Evolutionary conservation across 768 basidiomycete species (phyloP).

Genomic region (Lyophyllum semitale): DNA sequence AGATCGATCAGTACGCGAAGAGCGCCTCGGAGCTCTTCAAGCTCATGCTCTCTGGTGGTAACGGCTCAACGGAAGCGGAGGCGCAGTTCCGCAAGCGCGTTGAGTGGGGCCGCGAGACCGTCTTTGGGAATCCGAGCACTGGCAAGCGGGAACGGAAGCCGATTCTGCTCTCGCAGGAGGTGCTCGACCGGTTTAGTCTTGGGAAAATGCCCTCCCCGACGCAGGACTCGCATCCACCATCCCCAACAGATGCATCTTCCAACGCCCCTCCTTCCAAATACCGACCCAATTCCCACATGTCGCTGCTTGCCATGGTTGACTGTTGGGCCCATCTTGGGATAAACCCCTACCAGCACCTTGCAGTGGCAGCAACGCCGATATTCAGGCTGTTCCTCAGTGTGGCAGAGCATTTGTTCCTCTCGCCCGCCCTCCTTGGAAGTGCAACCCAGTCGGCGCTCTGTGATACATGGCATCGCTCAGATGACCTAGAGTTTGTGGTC

Average conservation of each 20-base stretch:
- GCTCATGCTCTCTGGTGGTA: slow-evolving; percentile 77
- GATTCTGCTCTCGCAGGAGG: slow-evolving; percentile 80
- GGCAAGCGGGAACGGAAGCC: slow-evolving; percentile 44
- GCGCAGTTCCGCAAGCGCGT: slow-evolving; percentile 67
- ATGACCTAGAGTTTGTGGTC: slow-evolving; percentile 93
- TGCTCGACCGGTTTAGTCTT: slow-evolving; percentile 89
- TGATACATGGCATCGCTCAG: slow-evolving; percentile 78
- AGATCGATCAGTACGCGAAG: slow-evolving; percentile 90
- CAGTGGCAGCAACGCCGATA: slow-evolving; percentile 92
- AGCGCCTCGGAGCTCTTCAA: slow-evolving; percentile 91
- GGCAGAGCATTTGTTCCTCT: slow-evolving; percentile 92
- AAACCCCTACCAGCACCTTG: slow-evolving; percentile 87
- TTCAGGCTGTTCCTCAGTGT: slow-evolving; percentile 98
- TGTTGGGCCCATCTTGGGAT: slow-evolving; percentile 91
- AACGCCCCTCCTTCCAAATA: slow-evolving; percentile 44
- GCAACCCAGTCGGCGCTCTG: slow-evolving; percentile 76
- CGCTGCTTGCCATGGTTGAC: slow-evolving; percentile 97
- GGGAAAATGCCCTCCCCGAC: slow-evolving; percentile 39
- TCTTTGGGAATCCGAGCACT: slow-evolving; percentile 59
- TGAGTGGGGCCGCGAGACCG: slow-evolving; percentile 68
- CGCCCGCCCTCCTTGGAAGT: slow-evolving; percentile 57
- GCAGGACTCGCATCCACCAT: slow-evolving; percentile 11
- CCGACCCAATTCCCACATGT: slow-evolving; percentile 85
- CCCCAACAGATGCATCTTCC: slow-evolving; percentile 47
- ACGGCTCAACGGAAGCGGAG: slow-evolving; percentile 35